Conservation (phyloP, 1,284 basidiomycete species). For the Pseudozyma sp. region DNA sequence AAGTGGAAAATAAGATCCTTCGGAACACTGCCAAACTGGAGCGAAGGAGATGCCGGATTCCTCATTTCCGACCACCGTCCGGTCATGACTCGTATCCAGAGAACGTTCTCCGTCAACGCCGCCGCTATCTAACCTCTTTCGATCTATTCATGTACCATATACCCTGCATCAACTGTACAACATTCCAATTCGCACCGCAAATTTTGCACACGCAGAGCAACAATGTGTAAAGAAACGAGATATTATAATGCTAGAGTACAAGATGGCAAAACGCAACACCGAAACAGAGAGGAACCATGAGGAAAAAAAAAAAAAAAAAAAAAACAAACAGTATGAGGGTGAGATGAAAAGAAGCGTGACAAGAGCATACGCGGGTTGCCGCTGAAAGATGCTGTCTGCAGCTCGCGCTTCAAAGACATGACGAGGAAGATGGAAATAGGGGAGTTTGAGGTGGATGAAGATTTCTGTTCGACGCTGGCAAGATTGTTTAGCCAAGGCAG, state of each 20-base stretch:
- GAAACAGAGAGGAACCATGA: conserved; percentile 15
- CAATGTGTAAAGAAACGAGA: conserved; percentile 1
- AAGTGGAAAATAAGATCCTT: conserved; percentile 44
- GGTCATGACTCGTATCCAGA: conserved; percentile 40
- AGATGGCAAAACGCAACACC: conserved; percentile 2
- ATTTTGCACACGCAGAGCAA: not conserved
- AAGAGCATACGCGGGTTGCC: conserved; percentile 44
- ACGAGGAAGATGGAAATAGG: not conserved
- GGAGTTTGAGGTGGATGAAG: conserved; percentile 11
- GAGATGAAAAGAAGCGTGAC: not conserved
- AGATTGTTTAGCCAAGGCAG: conserved; percentile 1
- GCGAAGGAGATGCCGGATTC: conserved; percentile 53
- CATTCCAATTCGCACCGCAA: not conserved
- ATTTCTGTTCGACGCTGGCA: no score
- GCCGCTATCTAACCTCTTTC: not conserved
- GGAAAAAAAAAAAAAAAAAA: conserved; percentile 1
- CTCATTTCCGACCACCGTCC: conserved; percentile 54
- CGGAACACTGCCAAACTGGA: conserved; percentile 53
- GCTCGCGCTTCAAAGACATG: not conserved
- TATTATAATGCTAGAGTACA: conserved; percentile 38
- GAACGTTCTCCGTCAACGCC: not conserved
- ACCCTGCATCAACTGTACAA: not conserved
- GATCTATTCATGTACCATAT: no score
- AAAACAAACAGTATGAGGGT: not conserved
- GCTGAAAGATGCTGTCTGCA: conserved; percentile 37